A percentile compares a stretch with the other conserved stretches of the same genome.
These are phyloP conservation scores for Acacia pycnantha DNA, from an alignment of 331 rosid genomes.

Conservation along the genomic window DNA sequence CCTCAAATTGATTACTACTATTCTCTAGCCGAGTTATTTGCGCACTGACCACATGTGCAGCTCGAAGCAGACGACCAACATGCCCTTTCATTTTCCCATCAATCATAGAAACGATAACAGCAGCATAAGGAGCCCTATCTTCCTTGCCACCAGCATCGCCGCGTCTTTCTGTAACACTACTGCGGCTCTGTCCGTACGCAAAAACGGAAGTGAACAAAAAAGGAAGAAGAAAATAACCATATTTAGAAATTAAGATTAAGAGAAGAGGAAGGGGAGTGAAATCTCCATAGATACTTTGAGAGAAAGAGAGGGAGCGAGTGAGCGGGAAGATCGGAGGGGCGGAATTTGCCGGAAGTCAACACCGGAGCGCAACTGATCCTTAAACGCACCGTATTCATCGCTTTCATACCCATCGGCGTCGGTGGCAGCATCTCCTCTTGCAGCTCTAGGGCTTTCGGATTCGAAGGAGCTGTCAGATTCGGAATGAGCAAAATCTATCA, in stretches of 20 bases:
- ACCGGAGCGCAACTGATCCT: neutral
- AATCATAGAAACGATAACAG: neutral
- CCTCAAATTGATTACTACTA: neutral
- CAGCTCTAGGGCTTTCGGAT: neutral
- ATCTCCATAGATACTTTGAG: neutral
- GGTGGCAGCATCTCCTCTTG: neutral
- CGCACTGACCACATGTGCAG: neutral
- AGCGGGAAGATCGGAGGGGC: neutral
- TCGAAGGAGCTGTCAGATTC: constrained; percentile 11
- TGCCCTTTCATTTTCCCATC: neutral
- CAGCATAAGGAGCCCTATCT: neutral
- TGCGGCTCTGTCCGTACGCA: neutral
- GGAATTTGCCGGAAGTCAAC: neutral
- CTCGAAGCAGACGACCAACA: neutral
- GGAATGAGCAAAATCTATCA: neutral
- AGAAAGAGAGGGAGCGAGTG: neutral
- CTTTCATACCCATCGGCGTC: neutral
- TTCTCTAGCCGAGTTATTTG: neutral
- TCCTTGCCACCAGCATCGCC: neutral
- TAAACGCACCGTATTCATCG: constrained; percentile 1
- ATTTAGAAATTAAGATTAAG: neutral
- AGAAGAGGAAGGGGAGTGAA: neutral
- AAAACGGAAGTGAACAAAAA: neutral
- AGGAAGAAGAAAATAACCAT: no score
- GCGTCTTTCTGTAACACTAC: neutral